These are phyloP conservation scores for Neurospora sp. DNA, from an alignment of 495 filamentous ascomycete species.

Conservation along the genomic window DNA sequence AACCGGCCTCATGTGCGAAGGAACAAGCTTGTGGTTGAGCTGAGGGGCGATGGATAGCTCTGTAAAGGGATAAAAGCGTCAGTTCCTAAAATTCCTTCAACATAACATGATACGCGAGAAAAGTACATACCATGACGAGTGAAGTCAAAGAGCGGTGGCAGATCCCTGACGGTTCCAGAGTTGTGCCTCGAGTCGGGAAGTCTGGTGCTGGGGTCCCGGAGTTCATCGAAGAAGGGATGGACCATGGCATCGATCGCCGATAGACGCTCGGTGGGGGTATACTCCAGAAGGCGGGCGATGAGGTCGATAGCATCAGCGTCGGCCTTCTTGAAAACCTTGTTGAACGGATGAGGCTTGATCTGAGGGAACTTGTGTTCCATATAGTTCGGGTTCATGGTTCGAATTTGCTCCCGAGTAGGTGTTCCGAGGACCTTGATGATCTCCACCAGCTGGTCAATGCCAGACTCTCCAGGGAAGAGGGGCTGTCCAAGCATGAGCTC, in stretches of 20 bases:
- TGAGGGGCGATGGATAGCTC: constrained; percentile 90
- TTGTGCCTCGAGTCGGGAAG: constrained; percentile 90
- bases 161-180: constrained; percentile 60
- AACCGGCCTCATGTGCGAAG: constrained; percentile 63
- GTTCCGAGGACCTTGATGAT: constrained; percentile 99
- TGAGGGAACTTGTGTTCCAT: constrained; percentile 99
- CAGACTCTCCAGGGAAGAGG: constrained; percentile 97
- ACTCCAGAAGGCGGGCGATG: constrained; percentile 87
- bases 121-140: constrained; percentile 71
- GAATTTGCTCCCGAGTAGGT: constrained; percentile 95
- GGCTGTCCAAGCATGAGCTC: constrained; percentile 98
- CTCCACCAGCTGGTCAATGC: constrained; percentile 96
- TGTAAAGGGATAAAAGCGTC: constrained; percentile 22
- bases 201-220: constrained; percentile 76
- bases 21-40: constrained; percentile 80
- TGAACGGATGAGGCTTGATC: constrained; percentile 98
- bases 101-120: neutral
- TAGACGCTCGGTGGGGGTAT: constrained; percentile 91
- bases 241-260: constrained; percentile 95
- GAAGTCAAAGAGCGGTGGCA: constrained; percentile 88
- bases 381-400: constrained; percentile 99
- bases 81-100: neutral
- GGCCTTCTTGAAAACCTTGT: constrained; percentile 96
- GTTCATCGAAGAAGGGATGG: constrained; percentile 97
- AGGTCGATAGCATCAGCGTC: constrained; percentile 87